These are phyloP conservation scores for Phytophthora lateralis DNA, from an alignment of 352 stramenopile genomes.

Conservation along the genomic window DNA sequence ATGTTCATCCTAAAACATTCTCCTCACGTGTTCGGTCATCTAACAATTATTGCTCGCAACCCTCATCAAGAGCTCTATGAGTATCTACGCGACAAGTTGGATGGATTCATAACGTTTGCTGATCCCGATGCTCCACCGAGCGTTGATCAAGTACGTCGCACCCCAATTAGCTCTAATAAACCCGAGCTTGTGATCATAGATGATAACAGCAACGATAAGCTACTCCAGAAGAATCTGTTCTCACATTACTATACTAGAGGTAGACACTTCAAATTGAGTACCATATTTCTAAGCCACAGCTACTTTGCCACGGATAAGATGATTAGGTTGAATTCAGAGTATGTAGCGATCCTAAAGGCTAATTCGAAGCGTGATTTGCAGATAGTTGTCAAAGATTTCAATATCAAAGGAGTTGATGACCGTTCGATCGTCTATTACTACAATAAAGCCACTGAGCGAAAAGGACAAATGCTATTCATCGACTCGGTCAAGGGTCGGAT, in stretches of 20 bases:
- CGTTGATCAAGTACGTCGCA: conserved; percentile 32
- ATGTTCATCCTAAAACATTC: conserved; percentile 30
- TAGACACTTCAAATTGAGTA: conserved; percentile 27
- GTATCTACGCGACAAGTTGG: conserved; percentile 35
- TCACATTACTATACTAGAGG: conserved; percentile 37
- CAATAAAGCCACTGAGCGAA: too few species aligned
- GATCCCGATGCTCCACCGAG: conserved; percentile 28
- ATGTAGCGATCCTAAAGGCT: conserved; percentile 32
- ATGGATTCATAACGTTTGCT: conserved; percentile 31
- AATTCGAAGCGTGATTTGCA: conserved; percentile 40
- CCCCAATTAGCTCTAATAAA: conserved; percentile 17
- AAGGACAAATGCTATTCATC: too few species aligned
- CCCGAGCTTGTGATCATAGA: conserved; percentile 21
- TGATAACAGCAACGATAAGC: conserved; percentile 37
- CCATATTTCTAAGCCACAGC: conserved; percentile 5
- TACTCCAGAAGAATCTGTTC: conserved; percentile 40
- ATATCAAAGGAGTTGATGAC: too few species aligned
- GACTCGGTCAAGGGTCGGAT: too few species aligned
- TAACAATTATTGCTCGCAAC: conserved; percentile 31
- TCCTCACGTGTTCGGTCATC: conserved; percentile 31
- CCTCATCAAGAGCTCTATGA: conserved; percentile 32
- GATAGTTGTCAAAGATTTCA: conserved; percentile 38
- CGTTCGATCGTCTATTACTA: too few species aligned
- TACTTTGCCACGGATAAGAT: conserved; percentile 50
- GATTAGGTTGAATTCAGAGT: conserved; percentile 46